Evolutionary conservation across 306 rosid genomes (phyloP).

Genomic region (Fagus crenata): DNA sequence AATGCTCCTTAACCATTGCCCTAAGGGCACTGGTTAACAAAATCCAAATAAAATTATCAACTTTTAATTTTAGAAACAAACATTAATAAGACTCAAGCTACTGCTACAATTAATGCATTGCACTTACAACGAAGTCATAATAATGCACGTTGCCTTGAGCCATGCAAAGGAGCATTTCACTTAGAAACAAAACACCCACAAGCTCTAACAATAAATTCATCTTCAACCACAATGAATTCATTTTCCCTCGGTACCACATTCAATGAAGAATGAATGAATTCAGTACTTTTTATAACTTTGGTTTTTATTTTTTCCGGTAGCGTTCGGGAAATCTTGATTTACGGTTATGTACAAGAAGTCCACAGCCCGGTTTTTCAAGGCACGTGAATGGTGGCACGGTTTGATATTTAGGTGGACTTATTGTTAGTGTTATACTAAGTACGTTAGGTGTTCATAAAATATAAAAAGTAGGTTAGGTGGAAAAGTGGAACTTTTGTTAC

Average conservation of each 20-base stretch:
- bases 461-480: too few relatives aligned
- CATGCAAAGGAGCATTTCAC: not conserved
- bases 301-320: not conserved
- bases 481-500: not conserved
- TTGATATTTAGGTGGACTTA: not conserved
- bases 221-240: not conserved
- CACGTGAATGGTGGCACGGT: not conserved
- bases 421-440: too few relatives aligned
- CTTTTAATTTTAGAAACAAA: not conserved
- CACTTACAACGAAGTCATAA: slow-evolving; percentile 19
- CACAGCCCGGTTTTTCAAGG: not conserved
- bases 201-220: not conserved
- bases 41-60: too few relatives aligned
- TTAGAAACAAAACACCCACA: not conserved
- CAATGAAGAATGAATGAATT: too few relatives aligned
- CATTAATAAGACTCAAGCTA: not conserved
- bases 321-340: not conserved
- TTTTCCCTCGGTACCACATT: not conserved
- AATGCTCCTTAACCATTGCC: too few relatives aligned
- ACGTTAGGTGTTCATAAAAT: too few relatives aligned
- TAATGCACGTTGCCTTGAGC: slow-evolving; percentile 1
- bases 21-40: too few relatives aligned
- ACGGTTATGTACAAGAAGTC: not conserved
- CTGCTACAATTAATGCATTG: too few relatives aligned
- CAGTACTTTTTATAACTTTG: not conserved